Evolutionary conservation across 108 stramenopile species (phyloP).

Genomic region (Cyclotella baltica): DNA sequence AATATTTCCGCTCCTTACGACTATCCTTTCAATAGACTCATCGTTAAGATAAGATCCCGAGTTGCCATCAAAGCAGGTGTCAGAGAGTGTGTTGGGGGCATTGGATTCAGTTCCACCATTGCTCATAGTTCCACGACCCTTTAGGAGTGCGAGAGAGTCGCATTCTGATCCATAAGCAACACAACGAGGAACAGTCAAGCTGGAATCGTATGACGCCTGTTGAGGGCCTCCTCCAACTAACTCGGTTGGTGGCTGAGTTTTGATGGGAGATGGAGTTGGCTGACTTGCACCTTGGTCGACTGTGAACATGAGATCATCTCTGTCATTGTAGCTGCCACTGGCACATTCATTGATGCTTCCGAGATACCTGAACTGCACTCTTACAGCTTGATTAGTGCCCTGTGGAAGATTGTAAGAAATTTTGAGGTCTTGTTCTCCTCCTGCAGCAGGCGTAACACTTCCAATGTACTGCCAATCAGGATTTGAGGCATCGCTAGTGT

Average conservation of each 20-base stretch:
- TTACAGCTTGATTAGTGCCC: constrained; percentile 19
- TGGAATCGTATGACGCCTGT: constrained; percentile 2
- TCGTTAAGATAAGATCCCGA: constrained; percentile 10
- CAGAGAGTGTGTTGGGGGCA: constrained; percentile 18
- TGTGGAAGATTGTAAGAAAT: constrained; percentile 12
- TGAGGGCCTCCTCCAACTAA: constrained; percentile 6
- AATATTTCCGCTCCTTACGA: constrained; percentile 15
- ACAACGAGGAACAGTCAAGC: neutral
- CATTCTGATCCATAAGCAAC: constrained; percentile 13
- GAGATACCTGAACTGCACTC: constrained; percentile 19
- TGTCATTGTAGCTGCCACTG: constrained; percentile 12
- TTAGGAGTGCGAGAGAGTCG: neutral
- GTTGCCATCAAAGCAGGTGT: constrained; percentile 19
- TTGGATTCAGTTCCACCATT: constrained; percentile 16
- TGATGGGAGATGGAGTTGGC: neutral
- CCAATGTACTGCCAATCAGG: constrained; percentile 23
- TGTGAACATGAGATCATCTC: constrained; percentile 1
- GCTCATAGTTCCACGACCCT: constrained; percentile 7
- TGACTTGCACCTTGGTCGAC: neutral
- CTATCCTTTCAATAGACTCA: constrained; percentile 26
- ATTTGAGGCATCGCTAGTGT: constrained; percentile 8
- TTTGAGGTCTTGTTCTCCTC: constrained; percentile 1
- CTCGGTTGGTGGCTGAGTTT: neutral
- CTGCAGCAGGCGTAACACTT: neutral
- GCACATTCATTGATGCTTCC: neutral